Percentiles rank a stretch among this genome's conserved stretches.
Evolutionary conservation across 805 yeast genomes (phyloP).

Genomic region (Blastobotrys terrestris): DNA sequence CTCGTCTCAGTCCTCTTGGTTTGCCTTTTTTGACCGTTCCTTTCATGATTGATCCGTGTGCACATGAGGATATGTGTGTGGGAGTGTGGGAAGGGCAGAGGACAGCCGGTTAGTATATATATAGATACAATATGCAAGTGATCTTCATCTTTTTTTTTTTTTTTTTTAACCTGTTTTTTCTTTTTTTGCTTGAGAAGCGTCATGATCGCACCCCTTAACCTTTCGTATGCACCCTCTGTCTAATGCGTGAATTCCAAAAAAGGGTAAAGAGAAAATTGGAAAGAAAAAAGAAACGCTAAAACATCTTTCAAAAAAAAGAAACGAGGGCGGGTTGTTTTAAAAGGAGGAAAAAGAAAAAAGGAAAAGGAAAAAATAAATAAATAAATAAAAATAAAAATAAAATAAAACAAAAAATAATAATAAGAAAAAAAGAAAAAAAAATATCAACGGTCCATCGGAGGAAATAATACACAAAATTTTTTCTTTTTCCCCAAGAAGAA

Average conservation of each 20-base stretch:
- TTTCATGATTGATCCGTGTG: background rate
- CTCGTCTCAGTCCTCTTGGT: conserved; percentile 18
- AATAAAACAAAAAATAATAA: background rate
- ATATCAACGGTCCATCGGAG: too few species aligned
- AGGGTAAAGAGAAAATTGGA: too few species aligned
- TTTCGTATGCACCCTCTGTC: too few species aligned
- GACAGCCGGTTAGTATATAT: background rate
- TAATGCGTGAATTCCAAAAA: too few species aligned
- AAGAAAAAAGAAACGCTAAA: background rate
- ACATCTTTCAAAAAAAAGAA: background rate
- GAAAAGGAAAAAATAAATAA: background rate
- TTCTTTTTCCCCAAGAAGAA: too few species aligned
- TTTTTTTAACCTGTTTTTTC: too few species aligned
- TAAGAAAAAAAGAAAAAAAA: too few species aligned
- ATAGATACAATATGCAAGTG: too few species aligned
- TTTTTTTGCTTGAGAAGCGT: too few species aligned
- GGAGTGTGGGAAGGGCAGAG: background rate
- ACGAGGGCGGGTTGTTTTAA: background rate
- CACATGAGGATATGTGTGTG: background rate
- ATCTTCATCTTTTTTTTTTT: too few species aligned
- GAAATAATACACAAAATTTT: too few species aligned
- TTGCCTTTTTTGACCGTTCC: conserved; percentile 10
- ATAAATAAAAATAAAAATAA: background rate
- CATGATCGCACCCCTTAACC: too few species aligned
- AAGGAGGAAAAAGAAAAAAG: background rate